Evolutionary conservation across 108 stramenopile species (phyloP), one percentile per base, ranked within the genome.

Genomic region (Cyclotella sp.): DNA sequence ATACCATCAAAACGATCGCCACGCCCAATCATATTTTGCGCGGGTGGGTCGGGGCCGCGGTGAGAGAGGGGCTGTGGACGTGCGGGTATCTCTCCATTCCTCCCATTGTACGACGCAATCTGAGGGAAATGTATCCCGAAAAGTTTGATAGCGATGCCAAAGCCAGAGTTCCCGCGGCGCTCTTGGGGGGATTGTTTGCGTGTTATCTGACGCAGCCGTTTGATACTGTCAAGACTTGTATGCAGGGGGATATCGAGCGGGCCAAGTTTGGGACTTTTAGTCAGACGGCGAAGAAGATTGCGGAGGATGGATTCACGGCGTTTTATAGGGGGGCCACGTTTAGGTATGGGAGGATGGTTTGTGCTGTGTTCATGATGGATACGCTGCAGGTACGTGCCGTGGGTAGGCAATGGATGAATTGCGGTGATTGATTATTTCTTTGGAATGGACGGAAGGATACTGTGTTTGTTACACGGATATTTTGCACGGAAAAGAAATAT

Each of bases 231-330:
- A 97, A 97, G 79, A 96, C 97, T 22, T 98, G 97, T 77, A 94
- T 96, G 96, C 97, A 98, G 84, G 97, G 96, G 34, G 96, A 97
- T 76, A 93, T 96, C 77, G 93, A 96, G 73, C 78, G 96, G 49
- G 72, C 62, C 26, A 88, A 79, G 54, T 96, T 85, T 63, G 90
- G 91, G 13, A 86, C 83, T n/a, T 95, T 96, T 70, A 46, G 83
- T 39, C 75, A 92, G 46, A 91, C 93, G 21, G 96, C 86, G 14
- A 82, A 72, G 29, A 83, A 78, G 58, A 86, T 96, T 70, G 68
- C 61, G n/a, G 85, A 95, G 57, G 83, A 77, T 65, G 89, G 89
- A 13, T 54, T 96, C 27, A 84, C 91, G 53, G 96, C 92, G 34
- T 96, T 96, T 85, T 96, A 94, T 68, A 88, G 93, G 66, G 96